Conservation (phyloP, 2,329 filamentous ascomycete species). For the Nakataea oryzae region DNA sequence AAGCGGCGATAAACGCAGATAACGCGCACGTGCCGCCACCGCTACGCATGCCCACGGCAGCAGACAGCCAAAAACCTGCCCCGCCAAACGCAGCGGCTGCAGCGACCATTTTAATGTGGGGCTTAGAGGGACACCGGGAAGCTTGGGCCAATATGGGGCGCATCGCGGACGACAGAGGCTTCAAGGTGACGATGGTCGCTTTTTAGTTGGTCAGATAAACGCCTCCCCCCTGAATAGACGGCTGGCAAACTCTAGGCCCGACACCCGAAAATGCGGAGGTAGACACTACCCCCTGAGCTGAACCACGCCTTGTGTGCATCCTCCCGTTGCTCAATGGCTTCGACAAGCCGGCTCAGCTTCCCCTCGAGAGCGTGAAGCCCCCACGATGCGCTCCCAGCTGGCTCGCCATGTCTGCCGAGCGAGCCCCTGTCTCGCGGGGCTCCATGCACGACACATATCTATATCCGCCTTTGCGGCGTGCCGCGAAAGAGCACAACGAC, state of each 20-base stretch:
- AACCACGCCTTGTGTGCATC: background rate
- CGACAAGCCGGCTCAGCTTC: background rate
- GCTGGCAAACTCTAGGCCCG: background rate
- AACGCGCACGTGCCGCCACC: background rate
- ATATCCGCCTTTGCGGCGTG: slow-evolving; percentile 2
- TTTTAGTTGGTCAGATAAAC: background rate
- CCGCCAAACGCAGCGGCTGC: background rate
- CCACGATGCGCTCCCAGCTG: slow-evolving; percentile 47
- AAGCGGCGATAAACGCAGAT: background rate
- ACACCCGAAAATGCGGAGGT: background rate
- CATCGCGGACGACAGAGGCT: background rate
- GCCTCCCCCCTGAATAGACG: background rate
- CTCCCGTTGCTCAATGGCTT: background rate
- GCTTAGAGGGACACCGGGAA: background rate
- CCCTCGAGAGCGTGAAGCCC: background rate
- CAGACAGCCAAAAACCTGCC: too few species aligned
- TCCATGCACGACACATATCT: slow-evolving; percentile 7
- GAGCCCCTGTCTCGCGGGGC: slow-evolving; percentile 33
- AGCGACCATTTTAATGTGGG: background rate
- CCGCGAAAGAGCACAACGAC: slow-evolving; percentile 1
- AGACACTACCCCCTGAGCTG: background rate
- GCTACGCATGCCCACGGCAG: too few species aligned
- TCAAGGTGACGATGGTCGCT: background rate
- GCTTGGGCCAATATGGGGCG: background rate
- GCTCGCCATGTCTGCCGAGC: slow-evolving; percentile 47